Evolutionary conservation across 805 yeast species (phyloP).

Genomic region (Starmerella tilneyi): DNA sequence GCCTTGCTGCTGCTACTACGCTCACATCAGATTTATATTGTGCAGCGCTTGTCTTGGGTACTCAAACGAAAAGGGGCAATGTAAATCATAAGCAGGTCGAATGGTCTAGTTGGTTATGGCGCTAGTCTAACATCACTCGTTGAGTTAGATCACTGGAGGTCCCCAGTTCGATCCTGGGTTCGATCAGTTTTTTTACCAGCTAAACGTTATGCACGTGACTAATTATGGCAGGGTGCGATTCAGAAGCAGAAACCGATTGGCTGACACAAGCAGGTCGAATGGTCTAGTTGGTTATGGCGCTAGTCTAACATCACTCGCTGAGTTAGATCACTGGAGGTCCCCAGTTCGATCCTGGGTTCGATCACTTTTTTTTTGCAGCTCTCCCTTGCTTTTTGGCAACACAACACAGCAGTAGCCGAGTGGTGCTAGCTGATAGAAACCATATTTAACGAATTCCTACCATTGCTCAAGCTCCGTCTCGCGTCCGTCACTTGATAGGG

Average conservation of each 20-base stretch:
- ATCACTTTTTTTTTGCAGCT: slow-evolving; percentile 17
- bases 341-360: slow-evolving; percentile 26
- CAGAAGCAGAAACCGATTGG: no score
- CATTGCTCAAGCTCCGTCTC: no score
- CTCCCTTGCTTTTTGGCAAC: background rate
- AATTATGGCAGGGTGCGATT: no score
- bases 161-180: slow-evolving; percentile 26
- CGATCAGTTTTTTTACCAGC: slow-evolving; percentile 19
- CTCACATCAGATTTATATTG: no score
- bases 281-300: slow-evolving; percentile 27
- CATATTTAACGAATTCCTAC: no score
- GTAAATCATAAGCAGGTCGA: slow-evolving; percentile 19
- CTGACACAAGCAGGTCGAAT: slow-evolving; percentile 22
- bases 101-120: slow-evolving; percentile 27
- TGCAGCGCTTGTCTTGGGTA: no score
- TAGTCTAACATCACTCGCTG: slow-evolving; percentile 21
- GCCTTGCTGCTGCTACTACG: no score
- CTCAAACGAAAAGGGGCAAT: no score
- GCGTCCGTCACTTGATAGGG: no score
- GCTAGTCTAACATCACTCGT: slow-evolving; percentile 23
- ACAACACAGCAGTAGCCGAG: no score
- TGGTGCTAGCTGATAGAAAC: no score
- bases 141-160: slow-evolving; percentile 25
- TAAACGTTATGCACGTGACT: no score
- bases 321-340: slow-evolving; percentile 26